Conservation (phyloP, 2,329 filamentous ascomycete species). For the Stachybotrys elegans region DNA sequence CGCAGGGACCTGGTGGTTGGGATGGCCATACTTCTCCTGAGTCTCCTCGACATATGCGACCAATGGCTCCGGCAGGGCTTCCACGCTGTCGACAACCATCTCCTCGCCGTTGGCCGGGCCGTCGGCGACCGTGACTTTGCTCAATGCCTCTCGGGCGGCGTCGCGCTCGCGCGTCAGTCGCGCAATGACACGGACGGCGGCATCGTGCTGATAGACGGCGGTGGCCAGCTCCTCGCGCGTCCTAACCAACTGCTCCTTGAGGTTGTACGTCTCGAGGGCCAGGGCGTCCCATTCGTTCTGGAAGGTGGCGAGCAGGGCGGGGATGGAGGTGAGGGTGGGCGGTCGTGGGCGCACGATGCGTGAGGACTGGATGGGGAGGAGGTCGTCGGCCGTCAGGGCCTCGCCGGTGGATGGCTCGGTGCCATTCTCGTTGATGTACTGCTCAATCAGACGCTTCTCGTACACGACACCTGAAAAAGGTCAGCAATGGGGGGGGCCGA, state of each 20-base stretch:
- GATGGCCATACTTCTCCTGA: conserved; percentile 64
- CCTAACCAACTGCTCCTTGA: conserved; percentile 83
- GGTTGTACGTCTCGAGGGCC: conserved; percentile 83
- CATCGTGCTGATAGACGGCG: conserved; percentile 94
- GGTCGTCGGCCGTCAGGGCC: conserved; percentile 75
- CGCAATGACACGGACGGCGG: conserved; percentile 91
- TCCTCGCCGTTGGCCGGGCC: conserved; percentile 62
- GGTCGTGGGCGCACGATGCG: conserved; percentile 83
- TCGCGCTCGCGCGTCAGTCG: conserved; percentile 86
- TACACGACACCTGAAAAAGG: conserved; percentile 68
- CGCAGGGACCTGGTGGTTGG: background rate
- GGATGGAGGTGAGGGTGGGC: conserved; percentile 92
- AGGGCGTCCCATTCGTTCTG: conserved; percentile 98
- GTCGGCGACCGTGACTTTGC: conserved; percentile 71
- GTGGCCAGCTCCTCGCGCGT: conserved; percentile 91
- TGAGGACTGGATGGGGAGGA: conserved; percentile 80
- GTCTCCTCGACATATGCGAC: conserved; percentile 71
- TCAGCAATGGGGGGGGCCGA: conserved; percentile 8
- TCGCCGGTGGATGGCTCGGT: conserved; percentile 89
- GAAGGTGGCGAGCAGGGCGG: conserved; percentile 86
- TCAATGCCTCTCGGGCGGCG: conserved; percentile 83
- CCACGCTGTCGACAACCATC: conserved; percentile 82
- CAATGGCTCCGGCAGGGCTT: conserved; percentile 68
- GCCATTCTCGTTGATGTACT: conserved; percentile 88
- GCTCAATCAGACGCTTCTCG: conserved; percentile 91